Base-by-base conservation (phyloP, 169 alveolate genomes). In the Cryptosporidium tyzzeri region DNA sequence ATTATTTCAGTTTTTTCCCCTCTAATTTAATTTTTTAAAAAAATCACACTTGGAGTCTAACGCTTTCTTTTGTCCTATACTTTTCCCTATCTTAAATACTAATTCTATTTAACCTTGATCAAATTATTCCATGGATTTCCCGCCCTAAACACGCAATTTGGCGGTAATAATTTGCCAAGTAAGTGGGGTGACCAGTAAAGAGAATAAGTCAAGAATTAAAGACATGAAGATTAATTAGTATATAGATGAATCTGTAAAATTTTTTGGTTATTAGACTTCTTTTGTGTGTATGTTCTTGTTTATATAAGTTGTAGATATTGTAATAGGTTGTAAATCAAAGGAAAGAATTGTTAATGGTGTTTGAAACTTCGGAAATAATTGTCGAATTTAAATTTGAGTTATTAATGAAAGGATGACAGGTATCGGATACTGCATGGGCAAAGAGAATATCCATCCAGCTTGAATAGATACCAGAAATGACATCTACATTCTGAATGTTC, bases 381-480 rank as follows among this genome's bases (percentile, higher is more conserved):
- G 67, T 29, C 0, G 55, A 23, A 59, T 41, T 80, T 2, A 62
- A 21, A 80, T 80, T 44, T 14, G 62, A 9, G 45, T 80, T 41
- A 53, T 53, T 35, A 39, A 80, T 80, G 9, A 80, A 80, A 29
- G 89, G 89, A 80, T 80, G 89, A 8, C 68, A 26, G 12, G 70
- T n/a, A 26, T 80, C 89, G 39, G 65, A 37, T 8, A 62, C 16
- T 37, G 75, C 55, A 62, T 59, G 23, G 3, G 89, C 89, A 26
- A 80, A 41, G 10, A 62, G 10, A 29, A 80, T 41, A 35, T 80
- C 89, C 68, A 80, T 45, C 89, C 89, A 80, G 59, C 53, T 65
- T 10, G 33, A 31, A 48, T 18, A 62, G 29, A 80, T 7, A 58
- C 39, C 21, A 1, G 86, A 29, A 26, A 41, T 31, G 9, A 73